Percentiles rank a stretch among this genome's conserved stretches.
These are phyloP conservation scores for Leucosporidium creatinivorum DNA, from an alignment of 768 basidiomycete species.

Conservation along the genomic window DNA sequence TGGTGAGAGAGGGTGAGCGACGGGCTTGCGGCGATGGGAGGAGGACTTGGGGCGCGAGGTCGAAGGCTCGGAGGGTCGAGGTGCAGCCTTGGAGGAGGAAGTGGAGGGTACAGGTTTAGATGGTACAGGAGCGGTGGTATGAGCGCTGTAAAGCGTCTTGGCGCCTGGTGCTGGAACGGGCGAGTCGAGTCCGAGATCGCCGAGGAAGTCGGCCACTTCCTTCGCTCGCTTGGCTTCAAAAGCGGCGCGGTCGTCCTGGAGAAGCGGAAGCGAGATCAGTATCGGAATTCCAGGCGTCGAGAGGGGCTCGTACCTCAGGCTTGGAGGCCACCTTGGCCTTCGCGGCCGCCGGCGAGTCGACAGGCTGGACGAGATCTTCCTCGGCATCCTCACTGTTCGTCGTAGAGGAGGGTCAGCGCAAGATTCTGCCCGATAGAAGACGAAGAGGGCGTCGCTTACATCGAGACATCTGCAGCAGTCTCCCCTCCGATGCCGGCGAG, in stretches of 20 bases:
- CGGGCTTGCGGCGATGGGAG: background rate
- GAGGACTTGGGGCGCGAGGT: background rate
- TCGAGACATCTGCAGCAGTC: too few species aligned
- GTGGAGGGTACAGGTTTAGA: background rate
- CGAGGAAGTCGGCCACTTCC: slow-evolving; percentile 12
- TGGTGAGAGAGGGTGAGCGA: background rate
- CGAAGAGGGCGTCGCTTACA: too few species aligned
- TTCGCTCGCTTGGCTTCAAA: background rate
- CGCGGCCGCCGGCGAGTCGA: background rate
- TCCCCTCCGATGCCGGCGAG: background rate
- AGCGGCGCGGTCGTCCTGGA: background rate
- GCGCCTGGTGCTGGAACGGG: background rate
- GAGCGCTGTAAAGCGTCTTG: background rate
- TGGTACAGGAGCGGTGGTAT: background rate
- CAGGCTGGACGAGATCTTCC: background rate
- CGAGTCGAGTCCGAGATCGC: slow-evolving; percentile 6
- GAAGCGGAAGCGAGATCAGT: background rate
- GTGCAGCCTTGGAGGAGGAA: background rate
- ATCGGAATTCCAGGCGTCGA: too few species aligned
- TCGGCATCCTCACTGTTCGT: background rate
- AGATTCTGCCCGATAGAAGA: background rate
- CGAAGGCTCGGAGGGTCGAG: too few species aligned
- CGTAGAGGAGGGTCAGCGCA: background rate
- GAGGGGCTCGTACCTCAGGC: background rate
- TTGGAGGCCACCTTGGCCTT: background rate